Conservation (phyloP, 176 grass and related monocot species). For the Juncus inflexus region DNA sequence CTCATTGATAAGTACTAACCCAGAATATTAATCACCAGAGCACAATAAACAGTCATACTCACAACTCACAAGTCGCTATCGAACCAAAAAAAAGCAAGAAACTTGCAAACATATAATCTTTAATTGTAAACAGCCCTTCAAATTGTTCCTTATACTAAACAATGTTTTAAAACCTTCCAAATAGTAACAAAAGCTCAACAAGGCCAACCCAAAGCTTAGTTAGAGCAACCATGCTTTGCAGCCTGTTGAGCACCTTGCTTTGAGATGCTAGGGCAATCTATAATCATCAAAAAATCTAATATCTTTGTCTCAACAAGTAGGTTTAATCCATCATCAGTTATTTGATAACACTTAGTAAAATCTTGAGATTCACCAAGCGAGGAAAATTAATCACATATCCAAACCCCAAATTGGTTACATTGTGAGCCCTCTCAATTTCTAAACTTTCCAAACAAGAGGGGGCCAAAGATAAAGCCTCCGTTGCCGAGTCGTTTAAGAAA, state of each 20-base stretch:
- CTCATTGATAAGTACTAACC: too few relatives aligned
- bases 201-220: constrained; percentile 1
- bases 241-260: constrained; percentile 33
- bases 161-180: too few relatives aligned
- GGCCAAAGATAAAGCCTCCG: too few relatives aligned
- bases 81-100: too few relatives aligned
- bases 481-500: constrained; percentile 15
- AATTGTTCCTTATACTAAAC: too few relatives aligned
- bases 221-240: constrained; percentile 38
- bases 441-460: constrained; percentile 40
- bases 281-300: constrained; percentile 38
- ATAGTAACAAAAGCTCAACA: background rate
- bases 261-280: constrained; percentile 38
- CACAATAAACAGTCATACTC: too few relatives aligned
- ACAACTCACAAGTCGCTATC: too few relatives aligned
- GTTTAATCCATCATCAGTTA: too few relatives aligned
- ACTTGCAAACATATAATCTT: too few relatives aligned
- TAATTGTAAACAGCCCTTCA: too few relatives aligned
- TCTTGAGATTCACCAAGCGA: constrained; percentile 36
- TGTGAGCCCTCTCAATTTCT: constrained; percentile 34
- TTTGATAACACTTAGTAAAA: constrained; percentile 32
- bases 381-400: constrained; percentile 5
- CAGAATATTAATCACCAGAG: too few relatives aligned
- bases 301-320: constrained; percentile 21
- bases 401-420: constrained; percentile 41